These are phyloP conservation scores for Raffaelea arxii DNA, from an alignment of 2,329 filamentous ascomycete genomes.

Conservation along the genomic window DNA sequence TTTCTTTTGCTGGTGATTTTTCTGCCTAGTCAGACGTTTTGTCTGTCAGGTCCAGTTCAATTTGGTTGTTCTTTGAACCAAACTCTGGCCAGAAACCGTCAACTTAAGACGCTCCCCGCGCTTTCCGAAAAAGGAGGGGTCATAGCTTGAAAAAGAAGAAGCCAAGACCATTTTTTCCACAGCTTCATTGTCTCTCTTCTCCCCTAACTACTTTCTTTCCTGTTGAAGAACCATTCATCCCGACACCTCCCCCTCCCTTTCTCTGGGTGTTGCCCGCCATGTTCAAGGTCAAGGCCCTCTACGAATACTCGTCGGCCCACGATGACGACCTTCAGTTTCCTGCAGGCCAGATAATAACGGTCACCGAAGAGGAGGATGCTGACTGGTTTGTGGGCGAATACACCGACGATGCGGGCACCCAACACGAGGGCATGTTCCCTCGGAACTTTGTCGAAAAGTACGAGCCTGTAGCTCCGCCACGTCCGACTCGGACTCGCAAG, in stretches of 20 bases:
- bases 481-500: slow-evolving; percentile 63
- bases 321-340: slow-evolving; percentile 90
- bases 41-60: no score
- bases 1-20: no score
- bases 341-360: slow-evolving; percentile 81
- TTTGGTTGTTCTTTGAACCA: no score
- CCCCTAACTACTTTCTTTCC: no score
- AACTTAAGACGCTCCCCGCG: slow-evolving; percentile 10
- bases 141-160: slow-evolving; percentile 9
- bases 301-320: slow-evolving; percentile 85
- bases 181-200: no score
- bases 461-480: slow-evolving; percentile 81
- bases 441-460: slow-evolving; percentile 96
- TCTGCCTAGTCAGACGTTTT: no score
- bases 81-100: no score
- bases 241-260: no score
- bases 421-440: slow-evolving; percentile 81
- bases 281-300: slow-evolving; percentile 96
- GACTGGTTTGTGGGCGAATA: slow-evolving; percentile 95
- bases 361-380: slow-evolving; percentile 82
- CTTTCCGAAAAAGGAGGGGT: slow-evolving; percentile 14
- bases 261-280: slow-evolving; percentile 31
- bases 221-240: no score
- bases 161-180: slow-evolving; percentile 4
- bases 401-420: slow-evolving; percentile 61